Evolutionary conservation across 768 basidiomycete genomes (phyloP).

Genomic region (Suillus paluster): DNA sequence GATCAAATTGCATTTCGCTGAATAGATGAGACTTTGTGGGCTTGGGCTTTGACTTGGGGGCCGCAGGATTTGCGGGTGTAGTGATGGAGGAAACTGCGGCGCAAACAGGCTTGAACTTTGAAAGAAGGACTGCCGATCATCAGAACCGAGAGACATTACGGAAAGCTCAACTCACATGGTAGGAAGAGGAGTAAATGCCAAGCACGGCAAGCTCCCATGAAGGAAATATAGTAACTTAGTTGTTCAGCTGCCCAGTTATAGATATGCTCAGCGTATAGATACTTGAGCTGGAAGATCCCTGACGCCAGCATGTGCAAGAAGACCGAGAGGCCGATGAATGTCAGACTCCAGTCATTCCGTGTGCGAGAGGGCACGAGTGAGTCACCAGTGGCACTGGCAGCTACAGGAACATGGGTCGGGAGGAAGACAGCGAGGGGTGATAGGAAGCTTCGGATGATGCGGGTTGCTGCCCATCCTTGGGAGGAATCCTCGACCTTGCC

Average conservation of each 20-base stretch:
- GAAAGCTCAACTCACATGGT: conserved; percentile 53
- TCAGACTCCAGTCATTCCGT: conserved; percentile 73
- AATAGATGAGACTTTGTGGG: conserved; percentile 55
- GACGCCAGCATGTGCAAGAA: conserved; percentile 69
- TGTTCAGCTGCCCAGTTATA: conserved; percentile 71
- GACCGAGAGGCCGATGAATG: conserved; percentile 63
- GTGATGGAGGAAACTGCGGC: conserved; percentile 8
- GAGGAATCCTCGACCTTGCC: background rate
- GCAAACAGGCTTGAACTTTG: conserved; percentile 57
- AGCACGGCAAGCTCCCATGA: conserved; percentile 67
- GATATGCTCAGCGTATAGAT: conserved; percentile 75
- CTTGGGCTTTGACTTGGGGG: conserved; percentile 48
- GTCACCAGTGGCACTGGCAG: conserved; percentile 43
- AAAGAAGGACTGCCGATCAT: conserved; percentile 55
- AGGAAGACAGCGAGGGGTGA: conserved; percentile 72
- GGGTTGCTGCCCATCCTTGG: conserved; percentile 13
- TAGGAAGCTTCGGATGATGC: conserved; percentile 50
- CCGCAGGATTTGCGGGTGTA: conserved; percentile 12
- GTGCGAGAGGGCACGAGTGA: conserved; percentile 68
- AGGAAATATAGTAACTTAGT: conserved; percentile 78
- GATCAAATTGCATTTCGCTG: conserved; percentile 70
- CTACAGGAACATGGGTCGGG: conserved; percentile 52
- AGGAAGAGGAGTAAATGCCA: conserved; percentile 68
- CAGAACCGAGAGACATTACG: conserved; percentile 38
- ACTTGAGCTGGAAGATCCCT: conserved; percentile 78